Percentiles rank a stretch among this genome's conserved stretches.
Evolutionary conservation across 495 filamentous ascomycete genomes (phyloP).

Genomic region (Hyaloscypha variabilis): DNA sequence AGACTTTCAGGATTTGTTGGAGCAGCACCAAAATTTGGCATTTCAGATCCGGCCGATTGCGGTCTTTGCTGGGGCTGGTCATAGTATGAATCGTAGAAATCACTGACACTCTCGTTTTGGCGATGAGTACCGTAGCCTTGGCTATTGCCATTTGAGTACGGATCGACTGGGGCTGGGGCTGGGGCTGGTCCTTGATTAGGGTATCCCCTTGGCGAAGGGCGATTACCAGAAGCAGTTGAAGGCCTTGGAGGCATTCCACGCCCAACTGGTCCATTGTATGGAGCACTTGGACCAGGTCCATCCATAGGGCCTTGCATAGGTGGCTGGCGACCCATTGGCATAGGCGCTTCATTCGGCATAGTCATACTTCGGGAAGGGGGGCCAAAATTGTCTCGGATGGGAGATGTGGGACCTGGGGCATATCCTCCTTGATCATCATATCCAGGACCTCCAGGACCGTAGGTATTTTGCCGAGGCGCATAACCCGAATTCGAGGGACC

Average conservation of each 20-base stretch:
- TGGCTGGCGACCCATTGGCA: conserved; percentile 22
- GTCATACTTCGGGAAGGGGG: conserved; percentile 34
- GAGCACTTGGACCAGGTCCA: conserved; percentile 37
- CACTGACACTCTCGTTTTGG: conserved; percentile 38
- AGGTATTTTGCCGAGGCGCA: conserved; percentile 31
- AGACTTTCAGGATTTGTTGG: conserved; percentile 35
- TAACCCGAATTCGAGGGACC: conserved; percentile 37
- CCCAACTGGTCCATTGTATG: conserved; percentile 46
- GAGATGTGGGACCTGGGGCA: conserved; percentile 27
- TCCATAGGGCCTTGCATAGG: conserved; percentile 25
- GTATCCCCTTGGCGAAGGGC: conserved; percentile 49
- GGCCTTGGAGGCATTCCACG: conserved; percentile 48
- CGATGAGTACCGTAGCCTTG: conserved; percentile 18
- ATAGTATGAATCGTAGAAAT: conserved; percentile 62
- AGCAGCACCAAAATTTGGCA: conserved; percentile 76
- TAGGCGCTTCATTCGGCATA: conserved; percentile 28
- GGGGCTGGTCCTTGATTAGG: conserved; percentile 39
- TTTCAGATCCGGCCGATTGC: conserved; percentile 51
- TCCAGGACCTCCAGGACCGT: conserved; percentile 24
- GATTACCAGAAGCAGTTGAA: conserved; percentile 51
- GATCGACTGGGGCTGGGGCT: conserved; percentile 7
- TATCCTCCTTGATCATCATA: conserved; percentile 31
- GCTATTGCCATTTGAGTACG: conserved; percentile 18
- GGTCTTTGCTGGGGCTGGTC: conserved; percentile 32
- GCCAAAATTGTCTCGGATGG: conserved; percentile 26